A percentile compares a stretch with the other conserved stretches of the same genome.
Conservation (phyloP, 2,329 filamentous ascomycete genomes). For the Penicillium thymicola region DNA sequence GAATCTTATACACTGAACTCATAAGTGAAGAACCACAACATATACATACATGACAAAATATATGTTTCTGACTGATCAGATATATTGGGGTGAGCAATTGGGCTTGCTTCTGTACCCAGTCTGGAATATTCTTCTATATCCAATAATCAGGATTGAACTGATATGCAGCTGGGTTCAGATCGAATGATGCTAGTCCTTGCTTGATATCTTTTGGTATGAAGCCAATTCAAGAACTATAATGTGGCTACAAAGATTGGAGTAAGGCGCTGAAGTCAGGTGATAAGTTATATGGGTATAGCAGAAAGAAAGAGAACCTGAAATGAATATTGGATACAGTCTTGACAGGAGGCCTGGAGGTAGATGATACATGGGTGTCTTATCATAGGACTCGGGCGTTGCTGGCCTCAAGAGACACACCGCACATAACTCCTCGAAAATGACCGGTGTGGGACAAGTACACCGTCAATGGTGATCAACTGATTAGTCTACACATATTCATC, state of each 20-base stretch:
- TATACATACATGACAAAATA: not conserved
- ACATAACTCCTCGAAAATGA: no score
- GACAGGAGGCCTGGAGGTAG: not conserved
- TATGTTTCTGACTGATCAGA: not conserved
- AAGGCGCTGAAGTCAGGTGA: not conserved
- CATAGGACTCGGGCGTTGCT: not conserved
- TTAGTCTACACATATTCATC: not conserved
- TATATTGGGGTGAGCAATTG: not conserved
- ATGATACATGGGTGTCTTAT: no score
- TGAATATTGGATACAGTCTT: not conserved
- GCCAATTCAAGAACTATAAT: not conserved
- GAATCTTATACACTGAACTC: not conserved
- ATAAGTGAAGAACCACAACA: no score
- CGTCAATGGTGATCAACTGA: not conserved
- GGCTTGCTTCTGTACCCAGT: not conserved
- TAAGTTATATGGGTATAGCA: not conserved
- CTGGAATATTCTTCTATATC: no score
- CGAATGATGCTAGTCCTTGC: not conserved
- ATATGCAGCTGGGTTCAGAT: not conserved
- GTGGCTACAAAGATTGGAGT: not conserved
- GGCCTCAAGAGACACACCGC: no score
- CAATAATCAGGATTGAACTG: not conserved
- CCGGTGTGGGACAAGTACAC: not conserved
- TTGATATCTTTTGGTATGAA: not conserved
- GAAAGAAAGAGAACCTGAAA: not conserved